These are phyloP conservation scores for Venturia pyrina DNA, from an alignment of 2,329 filamentous ascomycete genomes.

Conservation along the genomic window DNA sequence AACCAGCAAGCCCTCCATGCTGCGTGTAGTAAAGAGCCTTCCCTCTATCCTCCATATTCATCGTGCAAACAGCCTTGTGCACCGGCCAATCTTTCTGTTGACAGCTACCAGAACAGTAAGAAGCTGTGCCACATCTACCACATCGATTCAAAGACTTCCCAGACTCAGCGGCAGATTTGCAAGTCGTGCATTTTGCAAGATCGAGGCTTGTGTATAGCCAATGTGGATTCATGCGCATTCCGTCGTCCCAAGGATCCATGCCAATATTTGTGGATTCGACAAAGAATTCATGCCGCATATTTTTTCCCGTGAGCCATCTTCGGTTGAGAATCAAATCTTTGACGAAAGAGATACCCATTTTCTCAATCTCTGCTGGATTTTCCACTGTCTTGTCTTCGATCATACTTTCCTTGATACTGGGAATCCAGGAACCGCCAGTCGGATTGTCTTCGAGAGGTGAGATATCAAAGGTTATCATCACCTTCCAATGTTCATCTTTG, in stretches of 20 bases:
- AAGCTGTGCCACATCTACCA: neutral
- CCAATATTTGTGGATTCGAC: neutral
- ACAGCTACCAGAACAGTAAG: neutral
- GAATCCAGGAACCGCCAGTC: neutral
- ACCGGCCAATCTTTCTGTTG: neutral
- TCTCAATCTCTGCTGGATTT: neutral
- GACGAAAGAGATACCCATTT: neutral
- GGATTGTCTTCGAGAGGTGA: neutral
- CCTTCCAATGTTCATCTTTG: neutral
- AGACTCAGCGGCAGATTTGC: neutral
- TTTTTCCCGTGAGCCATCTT: neutral
- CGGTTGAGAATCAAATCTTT: neutral
- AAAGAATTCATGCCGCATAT: conserved; percentile 2
- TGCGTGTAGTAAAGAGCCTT: neutral
- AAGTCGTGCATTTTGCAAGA: neutral
- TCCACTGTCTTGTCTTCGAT: neutral
- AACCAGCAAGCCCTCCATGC: neutral
- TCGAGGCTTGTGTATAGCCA: neutral
- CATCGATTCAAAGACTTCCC: neutral
- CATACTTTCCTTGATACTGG: neutral
- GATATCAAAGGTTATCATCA: neutral
- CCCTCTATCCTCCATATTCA: neutral
- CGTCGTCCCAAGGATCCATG: neutral
- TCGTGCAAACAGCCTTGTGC: neutral
- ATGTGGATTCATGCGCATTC: neutral